These are phyloP conservation scores for Phyllosticta paracitricarpa DNA, from an alignment of 2,329 filamentous ascomycete species.

Conservation along the genomic window DNA sequence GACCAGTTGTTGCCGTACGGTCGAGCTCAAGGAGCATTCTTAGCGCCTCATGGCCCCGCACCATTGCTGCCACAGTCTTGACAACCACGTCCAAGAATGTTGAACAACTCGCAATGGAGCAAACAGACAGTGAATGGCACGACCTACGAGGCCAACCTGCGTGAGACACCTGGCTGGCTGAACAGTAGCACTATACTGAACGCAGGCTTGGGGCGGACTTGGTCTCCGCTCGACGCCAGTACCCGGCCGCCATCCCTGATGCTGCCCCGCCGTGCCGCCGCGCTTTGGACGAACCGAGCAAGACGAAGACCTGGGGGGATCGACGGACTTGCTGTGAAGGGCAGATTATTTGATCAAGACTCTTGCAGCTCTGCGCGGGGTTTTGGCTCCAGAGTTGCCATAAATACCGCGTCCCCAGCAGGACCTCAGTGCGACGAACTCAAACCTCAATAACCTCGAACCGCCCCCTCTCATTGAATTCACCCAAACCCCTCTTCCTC, in stretches of 20 bases:
- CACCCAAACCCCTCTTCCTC: not conserved
- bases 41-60: not conserved
- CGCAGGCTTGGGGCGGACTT: not conserved
- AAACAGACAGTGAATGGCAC: not conserved
- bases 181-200: not conserved
- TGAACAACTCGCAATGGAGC: not conserved
- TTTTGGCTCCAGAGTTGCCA: not conserved
- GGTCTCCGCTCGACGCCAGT: not conserved
- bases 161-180: not conserved
- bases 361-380: not conserved
- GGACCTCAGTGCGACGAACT: not conserved
- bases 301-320: not conserved
- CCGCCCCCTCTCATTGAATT: not conserved
- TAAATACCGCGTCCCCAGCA: not conserved
- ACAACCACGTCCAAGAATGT: not conserved
- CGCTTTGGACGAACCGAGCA: conserved; percentile 1
- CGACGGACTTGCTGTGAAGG: not conserved
- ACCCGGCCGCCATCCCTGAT: conserved; percentile 6
- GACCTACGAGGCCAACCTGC: not conserved
- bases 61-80: not conserved
- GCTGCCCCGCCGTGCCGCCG: not conserved
- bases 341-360: not conserved
- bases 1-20: not conserved
- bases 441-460: not conserved
- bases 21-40: not conserved